phyloP scores from a whole-genome alignment of 2,329 filamentous ascomycete species.

The Diaporthe sp. region DNA sequence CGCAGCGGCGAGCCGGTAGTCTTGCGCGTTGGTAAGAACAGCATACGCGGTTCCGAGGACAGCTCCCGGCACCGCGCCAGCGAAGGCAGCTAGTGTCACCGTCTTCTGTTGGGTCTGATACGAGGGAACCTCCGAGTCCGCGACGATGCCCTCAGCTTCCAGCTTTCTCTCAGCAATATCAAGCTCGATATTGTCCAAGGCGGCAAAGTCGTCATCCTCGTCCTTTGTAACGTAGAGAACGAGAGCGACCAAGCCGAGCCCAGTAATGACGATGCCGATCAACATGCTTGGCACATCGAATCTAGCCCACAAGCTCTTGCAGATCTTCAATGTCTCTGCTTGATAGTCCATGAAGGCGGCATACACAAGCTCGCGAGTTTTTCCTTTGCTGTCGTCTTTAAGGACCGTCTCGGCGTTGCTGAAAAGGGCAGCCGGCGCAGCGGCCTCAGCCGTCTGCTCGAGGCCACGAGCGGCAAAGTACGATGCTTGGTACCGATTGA shows the following conservation, averaged over 20 bases:
- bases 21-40: constrained; percentile 51
- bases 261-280: constrained; percentile 79
- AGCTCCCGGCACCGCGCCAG: constrained; percentile 51
- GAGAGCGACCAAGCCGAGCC: constrained; percentile 75
- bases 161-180: constrained; percentile 71
- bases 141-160: constrained; percentile 59
- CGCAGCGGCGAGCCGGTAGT: constrained; percentile 56
- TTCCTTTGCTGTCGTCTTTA: constrained; percentile 50
- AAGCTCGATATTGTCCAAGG: constrained; percentile 68
- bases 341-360: constrained; percentile 80
- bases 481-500: constrained; percentile 87
- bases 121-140: constrained; percentile 46
- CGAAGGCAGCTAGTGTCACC: constrained; percentile 53
- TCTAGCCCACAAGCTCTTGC: constrained; percentile 88
- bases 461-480: constrained; percentile 82
- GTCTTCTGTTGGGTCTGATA: constrained; percentile 54
- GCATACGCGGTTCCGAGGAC: constrained; percentile 49
- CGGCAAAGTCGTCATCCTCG: constrained; percentile 66
- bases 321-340: constrained; percentile 80
- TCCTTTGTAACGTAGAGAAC: constrained; percentile 78
- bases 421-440: constrained; percentile 70
- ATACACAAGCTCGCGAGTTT: constrained; percentile 58
- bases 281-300: constrained; percentile 92
- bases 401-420: constrained; percentile 57
- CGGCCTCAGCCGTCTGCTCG: constrained; percentile 68